These are phyloP conservation scores for Dictyostelium intermedium DNA, from an alignment of 78 protist genomes.

Conservation along the genomic window DNA sequence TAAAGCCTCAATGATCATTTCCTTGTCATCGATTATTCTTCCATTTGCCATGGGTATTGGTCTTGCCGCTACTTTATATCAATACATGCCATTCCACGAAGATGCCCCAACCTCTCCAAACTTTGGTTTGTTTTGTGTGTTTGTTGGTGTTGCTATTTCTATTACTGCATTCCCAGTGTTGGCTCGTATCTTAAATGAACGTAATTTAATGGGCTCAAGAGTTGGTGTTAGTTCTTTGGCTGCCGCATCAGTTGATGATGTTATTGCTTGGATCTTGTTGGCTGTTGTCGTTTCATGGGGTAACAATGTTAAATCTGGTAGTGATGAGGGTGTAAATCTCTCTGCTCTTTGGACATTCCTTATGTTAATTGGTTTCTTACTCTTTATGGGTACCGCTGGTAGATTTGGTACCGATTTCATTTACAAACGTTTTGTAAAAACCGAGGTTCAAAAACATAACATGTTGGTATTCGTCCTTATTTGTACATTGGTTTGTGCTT, in stretches of 20 bases:
- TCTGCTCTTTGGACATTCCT: conserved; percentile 75
- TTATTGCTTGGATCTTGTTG: conserved; percentile 82
- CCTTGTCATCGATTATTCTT: conserved; percentile 39
- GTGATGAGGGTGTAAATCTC: conserved; percentile 2
- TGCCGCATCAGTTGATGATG: conserved; percentile 87
- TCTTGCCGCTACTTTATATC: conserved; percentile 33
- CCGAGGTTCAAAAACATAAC: conserved; percentile 46
- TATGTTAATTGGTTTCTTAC: conserved; percentile 27
- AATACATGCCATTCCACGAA: neutral
- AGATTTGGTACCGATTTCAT: neutral
- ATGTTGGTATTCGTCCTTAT: neutral
- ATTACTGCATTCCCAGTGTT: conserved; percentile 89
- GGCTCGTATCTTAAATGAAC: conserved; percentile 83
- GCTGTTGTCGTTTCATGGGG: conserved; percentile 82
- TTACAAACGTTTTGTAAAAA: conserved; percentile 1
- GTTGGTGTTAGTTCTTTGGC: conserved; percentile 78
- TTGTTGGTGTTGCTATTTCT: conserved; percentile 83
- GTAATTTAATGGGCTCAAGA: conserved; percentile 46
- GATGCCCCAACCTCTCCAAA: neutral
- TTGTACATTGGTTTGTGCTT: conserved; percentile 35
- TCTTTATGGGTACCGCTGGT: conserved; percentile 38
- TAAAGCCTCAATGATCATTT: conserved; percentile 53
- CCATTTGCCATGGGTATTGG: conserved; percentile 87
- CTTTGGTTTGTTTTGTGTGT: conserved; percentile 61
- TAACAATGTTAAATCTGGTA: conserved; percentile 16